Evolutionary conservation across 2,329 filamentous ascomycete species (phyloP), one percentile per base, ranked within the genome.

Genomic region (Rhexocercosporidium sp.): DNA sequence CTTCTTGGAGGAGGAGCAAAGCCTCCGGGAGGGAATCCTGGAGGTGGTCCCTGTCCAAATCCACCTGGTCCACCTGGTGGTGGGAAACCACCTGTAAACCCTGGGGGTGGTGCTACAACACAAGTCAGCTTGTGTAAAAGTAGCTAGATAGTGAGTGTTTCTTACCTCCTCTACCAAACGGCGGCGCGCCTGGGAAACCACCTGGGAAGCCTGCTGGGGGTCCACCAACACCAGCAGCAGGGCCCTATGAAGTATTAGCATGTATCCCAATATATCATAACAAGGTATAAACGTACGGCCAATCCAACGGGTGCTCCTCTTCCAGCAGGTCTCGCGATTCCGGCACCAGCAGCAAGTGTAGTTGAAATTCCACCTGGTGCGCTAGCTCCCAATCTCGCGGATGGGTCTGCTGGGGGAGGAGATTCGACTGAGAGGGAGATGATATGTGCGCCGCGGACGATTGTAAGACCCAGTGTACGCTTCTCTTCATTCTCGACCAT

Each of bases 351-450:
- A 69, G 90, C 86, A 73, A 97, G 84, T 62, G 91, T 88, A 49
- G 91, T 83, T 51, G 84, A 80, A 49, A 82, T 85, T 66, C 90
- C 91, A 68, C 90, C 88, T 37, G 91, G 85, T 34, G 88, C 88
- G 72, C 86, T 88, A 79, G 92, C 91, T 77, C 94, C 96, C 70
- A 99, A 87, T 81, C 96, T 88, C 59, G 95, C 90, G 74, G 94
- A 93, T 64, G 96, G 95, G 77, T 99, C 96, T 75, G 94, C 93
- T 11, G 96, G 95, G 56, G 96, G 96, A 64, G 96, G 95, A 66
- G 95, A 96, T 78, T 99, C 96, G 71, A 97, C 94, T 9, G 95
- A 97, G 69, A 97, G 88, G 25, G 94, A 97, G 70, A 99, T 92
- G 70, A 99, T 96, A 74, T 97, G 92, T 66, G 94, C 93, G 76